These are phyloP conservation scores for Cubamyces lactineus DNA, from an alignment of 768 basidiomycete species.

Conservation along the genomic window DNA sequence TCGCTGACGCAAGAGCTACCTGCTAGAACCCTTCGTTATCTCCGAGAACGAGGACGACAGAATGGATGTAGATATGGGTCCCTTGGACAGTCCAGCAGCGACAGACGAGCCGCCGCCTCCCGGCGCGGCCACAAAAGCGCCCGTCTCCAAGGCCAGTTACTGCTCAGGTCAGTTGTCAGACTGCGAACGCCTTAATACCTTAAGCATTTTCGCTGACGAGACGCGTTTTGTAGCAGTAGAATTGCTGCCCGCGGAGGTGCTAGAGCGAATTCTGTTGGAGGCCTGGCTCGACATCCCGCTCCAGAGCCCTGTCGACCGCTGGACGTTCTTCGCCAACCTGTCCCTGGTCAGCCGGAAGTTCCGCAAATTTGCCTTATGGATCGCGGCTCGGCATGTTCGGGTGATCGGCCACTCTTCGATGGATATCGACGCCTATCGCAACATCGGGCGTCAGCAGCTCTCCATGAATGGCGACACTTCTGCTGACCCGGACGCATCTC, in stretches of 20 bases:
- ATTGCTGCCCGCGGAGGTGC: neutral
- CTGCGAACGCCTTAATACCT: too few species aligned
- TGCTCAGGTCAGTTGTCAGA: too few species aligned
- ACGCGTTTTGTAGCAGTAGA: neutral
- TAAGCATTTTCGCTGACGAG: neutral
- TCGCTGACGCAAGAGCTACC: too few species aligned
- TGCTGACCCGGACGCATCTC: neutral
- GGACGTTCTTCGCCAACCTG: conserved; percentile 1
- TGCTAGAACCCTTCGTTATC: too few species aligned
- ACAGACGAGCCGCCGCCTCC: too few species aligned
- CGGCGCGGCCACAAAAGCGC: too few species aligned
- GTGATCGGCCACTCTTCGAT: conserved; percentile 10
- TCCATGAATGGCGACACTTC: neutral
- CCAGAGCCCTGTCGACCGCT: neutral
- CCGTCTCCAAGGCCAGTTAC: too few species aligned
- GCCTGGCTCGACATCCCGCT: conserved; percentile 9
- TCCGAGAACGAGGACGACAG: too few species aligned
- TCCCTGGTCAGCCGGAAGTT: conserved; percentile 3
- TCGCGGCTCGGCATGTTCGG: conserved; percentile 8
- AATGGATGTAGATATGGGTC: too few species aligned
- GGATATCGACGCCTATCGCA: conserved; percentile 12
- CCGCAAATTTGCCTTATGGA: neutral
- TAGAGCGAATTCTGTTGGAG: neutral
- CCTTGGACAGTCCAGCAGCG: too few species aligned
- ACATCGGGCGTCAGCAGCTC: conserved; percentile 6